Evolutionary conservation across 306 rosid genomes (phyloP).

Genomic region (Vachellia pachyceras): DNA sequence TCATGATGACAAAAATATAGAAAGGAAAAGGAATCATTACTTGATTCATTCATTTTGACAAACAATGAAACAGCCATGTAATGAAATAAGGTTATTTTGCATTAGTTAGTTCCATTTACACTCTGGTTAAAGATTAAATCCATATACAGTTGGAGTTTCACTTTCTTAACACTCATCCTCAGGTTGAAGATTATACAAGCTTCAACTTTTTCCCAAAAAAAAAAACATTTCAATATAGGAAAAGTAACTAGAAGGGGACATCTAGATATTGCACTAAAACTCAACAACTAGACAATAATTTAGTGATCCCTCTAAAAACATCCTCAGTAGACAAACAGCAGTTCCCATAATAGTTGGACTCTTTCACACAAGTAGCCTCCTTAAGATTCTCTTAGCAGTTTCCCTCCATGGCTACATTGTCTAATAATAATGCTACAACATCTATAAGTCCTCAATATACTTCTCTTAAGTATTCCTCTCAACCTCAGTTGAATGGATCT

Average conservation of each 20-base stretch:
- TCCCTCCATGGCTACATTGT: neutral
- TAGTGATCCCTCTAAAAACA: neutral
- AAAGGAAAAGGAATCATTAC: slow-evolving; percentile 20
- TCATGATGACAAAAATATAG: neutral
- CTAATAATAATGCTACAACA: neutral
- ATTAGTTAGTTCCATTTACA: neutral
- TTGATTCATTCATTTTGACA: neutral
- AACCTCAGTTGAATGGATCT: neutral
- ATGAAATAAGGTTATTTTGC: slow-evolving; percentile 26
- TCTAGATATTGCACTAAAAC: neutral
- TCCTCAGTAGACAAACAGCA: neutral
- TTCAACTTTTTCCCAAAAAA: neutral
- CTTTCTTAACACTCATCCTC: neutral
- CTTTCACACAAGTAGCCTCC: neutral
- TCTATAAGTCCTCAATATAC: neutral
- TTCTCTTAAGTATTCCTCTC: neutral
- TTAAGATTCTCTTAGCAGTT: neutral
- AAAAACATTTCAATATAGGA: neutral
- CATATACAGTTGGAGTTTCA: neutral
- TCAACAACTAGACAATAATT: neutral
- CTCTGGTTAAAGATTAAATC: neutral
- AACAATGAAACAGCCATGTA: slow-evolving; percentile 24
- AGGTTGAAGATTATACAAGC: neutral
- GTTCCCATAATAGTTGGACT: neutral
- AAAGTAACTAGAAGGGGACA: neutral